Base-by-base conservation (phyloP, 768 basidiomycete species). In the Tylopilus vinaceipallidus region DNA sequence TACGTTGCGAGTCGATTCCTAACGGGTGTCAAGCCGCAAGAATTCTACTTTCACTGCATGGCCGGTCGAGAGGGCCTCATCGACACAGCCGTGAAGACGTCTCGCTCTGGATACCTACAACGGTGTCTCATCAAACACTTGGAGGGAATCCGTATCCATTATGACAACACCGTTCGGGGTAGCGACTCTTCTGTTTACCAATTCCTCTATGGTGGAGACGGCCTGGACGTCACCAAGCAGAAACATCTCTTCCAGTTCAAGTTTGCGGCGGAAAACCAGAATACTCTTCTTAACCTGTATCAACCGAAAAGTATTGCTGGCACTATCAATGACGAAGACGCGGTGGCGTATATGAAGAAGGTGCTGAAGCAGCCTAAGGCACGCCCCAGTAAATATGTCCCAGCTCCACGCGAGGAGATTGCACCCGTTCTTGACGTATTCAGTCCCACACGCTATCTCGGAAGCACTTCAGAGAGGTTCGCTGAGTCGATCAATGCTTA, bases 1-100 rank as follows among this genome's bases (percentile, higher is more conserved):
- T 99, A 95, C 67, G 91, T 99, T 39, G 94, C 91, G 13, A 97
- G 95, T 67, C 92, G 97, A 30, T 99, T 99, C 79, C 80, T 99
- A 75, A 98, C 97, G 7, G 97, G 97, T 47, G 84, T 99, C 67
- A 91, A 88, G 59, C 97, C 97, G 0, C 97, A 99, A 66, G 97
- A 99, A 68, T 99, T 98, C 72, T 99, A 97, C 74, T 99, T 99
- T 79, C 97, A 99, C 72, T 98, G 97, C 66, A 99, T 99, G 97
- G 97, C 97, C 50, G 97, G 97, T 45, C 83, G 97, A 59, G 97
- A 99, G 74, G 97, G 97, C 63, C 80, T 99, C 33, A 99, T 99
- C 62, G 97, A 99, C 64, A 99, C 97, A 6, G 97, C 97, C 32
- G 95, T 99, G 67, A 99, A 99, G 74, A 99, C 97, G 4, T 91